Percentiles rank a stretch among this genome's conserved stretches.
Conservation (phyloP, 2,329 filamentous ascomycete species). For the Sodiomyces alkalinus region DNA sequence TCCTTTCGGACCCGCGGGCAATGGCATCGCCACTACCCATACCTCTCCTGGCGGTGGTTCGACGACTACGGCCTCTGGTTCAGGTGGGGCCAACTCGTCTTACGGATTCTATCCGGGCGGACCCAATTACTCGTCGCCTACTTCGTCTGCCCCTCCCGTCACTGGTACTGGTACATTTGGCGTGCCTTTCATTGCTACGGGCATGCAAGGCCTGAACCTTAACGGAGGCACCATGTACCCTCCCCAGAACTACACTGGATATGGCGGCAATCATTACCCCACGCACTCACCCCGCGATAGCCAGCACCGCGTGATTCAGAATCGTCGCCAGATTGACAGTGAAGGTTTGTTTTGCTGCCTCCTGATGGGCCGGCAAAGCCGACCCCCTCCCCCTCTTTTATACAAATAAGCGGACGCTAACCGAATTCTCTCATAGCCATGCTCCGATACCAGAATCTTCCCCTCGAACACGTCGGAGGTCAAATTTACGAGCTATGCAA, state of each 20-base stretch:
- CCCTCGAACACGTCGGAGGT: conserved; percentile 65
- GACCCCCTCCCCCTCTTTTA: too few species aligned
- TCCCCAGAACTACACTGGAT: conserved; percentile 42
- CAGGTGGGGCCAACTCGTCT: conserved; percentile 2
- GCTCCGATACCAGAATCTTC: conserved; percentile 70
- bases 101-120: conserved; percentile 5
- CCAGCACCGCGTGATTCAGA: conserved; percentile 60
- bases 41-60: conserved; percentile 2
- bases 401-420: too few species aligned
- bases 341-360: conserved; percentile 54
- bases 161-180: conserved; percentile 2
- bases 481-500: conserved; percentile 88
- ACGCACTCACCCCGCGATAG: conserved; percentile 49
- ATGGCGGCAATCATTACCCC: conserved; percentile 29
- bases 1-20: conserved; percentile 59
- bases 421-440: conserved; percentile 30
- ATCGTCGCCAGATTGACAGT: conserved; percentile 58
- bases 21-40: conserved; percentile 1
- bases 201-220: conserved; percentile 52
- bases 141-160: conserved; percentile 3
- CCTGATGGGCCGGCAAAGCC: too few species aligned
- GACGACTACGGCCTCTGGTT: conserved; percentile 1
- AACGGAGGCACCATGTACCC: conserved; percentile 33
- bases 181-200: conserved; percentile 49
- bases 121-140: conserved; percentile 4